A percentile compares a stretch with the other conserved stretches of the same genome.
These are phyloP conservation scores for Leccinum cinnamomeum DNA, from an alignment of 1,284 basidiomycete genomes.

Conservation along the genomic window DNA sequence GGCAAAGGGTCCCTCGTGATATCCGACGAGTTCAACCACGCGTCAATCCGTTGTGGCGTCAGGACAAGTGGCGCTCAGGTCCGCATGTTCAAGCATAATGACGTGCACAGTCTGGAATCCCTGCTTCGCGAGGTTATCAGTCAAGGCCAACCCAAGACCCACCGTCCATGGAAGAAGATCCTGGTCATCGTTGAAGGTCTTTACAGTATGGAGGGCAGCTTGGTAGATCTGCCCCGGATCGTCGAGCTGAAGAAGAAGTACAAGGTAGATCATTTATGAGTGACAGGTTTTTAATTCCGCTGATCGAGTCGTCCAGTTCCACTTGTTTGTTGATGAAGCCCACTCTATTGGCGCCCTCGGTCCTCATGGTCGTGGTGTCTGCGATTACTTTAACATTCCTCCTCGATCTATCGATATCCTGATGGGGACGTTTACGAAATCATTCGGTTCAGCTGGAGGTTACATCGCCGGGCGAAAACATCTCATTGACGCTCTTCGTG, in stretches of 20 bases:
- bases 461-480: conserved; percentile 88
- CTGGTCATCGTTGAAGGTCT: conserved; percentile 93
- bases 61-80: conserved; percentile 88
- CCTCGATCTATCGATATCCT: conserved; percentile 86
- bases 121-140: conserved; percentile 91
- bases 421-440: conserved; percentile 99
- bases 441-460: conserved; percentile 96
- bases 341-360: conserved; percentile 97
- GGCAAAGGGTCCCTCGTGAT: conserved; percentile 93
- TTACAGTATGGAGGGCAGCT: conserved; percentile 97
- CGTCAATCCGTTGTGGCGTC: conserved; percentile 92
- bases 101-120: conserved; percentile 83
- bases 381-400: conserved; percentile 91
- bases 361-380: conserved; percentile 90
- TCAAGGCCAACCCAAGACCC: conserved; percentile 96
- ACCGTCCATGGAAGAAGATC: conserved; percentile 99
- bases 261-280: conserved; percentile 63
- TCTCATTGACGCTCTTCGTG: conserved; percentile 80
- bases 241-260: conserved; percentile 92
- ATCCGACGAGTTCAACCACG: conserved; percentile 97
- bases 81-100: conserved; percentile 96
- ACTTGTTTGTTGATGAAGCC: conserved; percentile 95
- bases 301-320: conserved; percentile 65
- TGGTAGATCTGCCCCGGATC: conserved; percentile 83
- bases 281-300: neutral